A percentile compares a stretch with the other conserved stretches of the same genome.
phyloP scores from a whole-genome alignment of 345 rosid species.

The Trapa incisa region DNA sequence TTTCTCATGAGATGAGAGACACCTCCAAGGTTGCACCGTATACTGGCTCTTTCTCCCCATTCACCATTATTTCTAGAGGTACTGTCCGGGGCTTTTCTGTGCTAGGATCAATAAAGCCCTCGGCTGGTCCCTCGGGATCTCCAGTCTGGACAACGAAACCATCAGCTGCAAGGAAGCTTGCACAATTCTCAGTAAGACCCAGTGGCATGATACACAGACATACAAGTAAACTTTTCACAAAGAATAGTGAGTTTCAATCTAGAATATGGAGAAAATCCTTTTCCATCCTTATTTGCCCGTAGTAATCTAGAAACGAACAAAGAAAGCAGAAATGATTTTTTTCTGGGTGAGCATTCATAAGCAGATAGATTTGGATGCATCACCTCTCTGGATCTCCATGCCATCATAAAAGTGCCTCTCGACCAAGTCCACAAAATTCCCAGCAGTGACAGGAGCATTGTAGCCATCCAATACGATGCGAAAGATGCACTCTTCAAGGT shows the following conservation, averaged over 20 bases:
- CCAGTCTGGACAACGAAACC: constrained; percentile 99
- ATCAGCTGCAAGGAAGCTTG: constrained; percentile 50
- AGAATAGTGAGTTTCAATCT: neutral
- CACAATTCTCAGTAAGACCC: neutral
- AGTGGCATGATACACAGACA: neutral
- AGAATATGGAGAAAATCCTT: too few species aligned
- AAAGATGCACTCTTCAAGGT: constrained; percentile 66
- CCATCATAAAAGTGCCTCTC: constrained; percentile 92
- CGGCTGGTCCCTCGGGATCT: constrained; percentile 98
- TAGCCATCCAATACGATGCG: constrained; percentile 91
- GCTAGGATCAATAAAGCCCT: constrained; percentile 91
- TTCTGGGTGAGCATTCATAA: neutral
- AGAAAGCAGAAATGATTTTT: neutral
- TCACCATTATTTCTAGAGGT: constrained; percentile 80
- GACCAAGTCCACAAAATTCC: constrained; percentile 86
- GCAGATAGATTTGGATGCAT: neutral
- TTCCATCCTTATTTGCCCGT: neutral
- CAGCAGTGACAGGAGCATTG: constrained; percentile 92
- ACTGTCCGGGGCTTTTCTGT: constrained; percentile 75
- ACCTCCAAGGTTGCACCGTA: constrained; percentile 85
- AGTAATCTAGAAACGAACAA: neutral
- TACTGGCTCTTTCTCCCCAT: constrained; percentile 64
- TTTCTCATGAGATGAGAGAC: constrained; percentile 3
- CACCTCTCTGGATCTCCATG: constrained; percentile 97
- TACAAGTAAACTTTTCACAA: neutral